A percentile compares a stretch with the other conserved stretches of the same genome.
phyloP scores from a whole-genome alignment of 306 rosid genomes.

The Cicer yamashitae region DNA sequence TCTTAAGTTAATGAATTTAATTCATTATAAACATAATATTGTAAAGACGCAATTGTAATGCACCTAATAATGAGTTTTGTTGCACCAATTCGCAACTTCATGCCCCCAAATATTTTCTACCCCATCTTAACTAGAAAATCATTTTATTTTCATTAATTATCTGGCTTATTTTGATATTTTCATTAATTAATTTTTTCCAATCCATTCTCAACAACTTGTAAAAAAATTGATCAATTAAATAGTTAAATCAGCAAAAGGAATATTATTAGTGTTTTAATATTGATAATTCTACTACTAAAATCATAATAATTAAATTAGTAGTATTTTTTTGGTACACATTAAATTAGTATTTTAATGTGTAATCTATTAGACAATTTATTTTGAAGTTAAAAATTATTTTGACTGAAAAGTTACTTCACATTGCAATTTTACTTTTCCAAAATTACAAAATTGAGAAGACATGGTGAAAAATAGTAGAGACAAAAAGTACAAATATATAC shows the following conservation, averaged over 20 bases:
- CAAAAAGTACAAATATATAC: neutral
- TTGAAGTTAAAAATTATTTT: neutral
- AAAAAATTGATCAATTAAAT: neutral
- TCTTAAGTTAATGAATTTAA: conserved; percentile 5
- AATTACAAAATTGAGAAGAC: neutral
- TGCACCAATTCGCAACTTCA: conserved; percentile 44
- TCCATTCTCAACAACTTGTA: conserved; percentile 1
- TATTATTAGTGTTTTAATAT: neutral
- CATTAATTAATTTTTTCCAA: conserved; percentile 11
- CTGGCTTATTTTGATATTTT: neutral
- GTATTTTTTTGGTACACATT: too few species aligned
- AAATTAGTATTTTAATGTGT: neutral
- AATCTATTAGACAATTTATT: neutral
- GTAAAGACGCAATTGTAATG: neutral
- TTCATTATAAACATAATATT: neutral
- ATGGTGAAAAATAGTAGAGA: neutral
- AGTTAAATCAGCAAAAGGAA: neutral
- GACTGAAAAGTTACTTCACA: neutral
- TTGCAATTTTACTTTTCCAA: neutral
- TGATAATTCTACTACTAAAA: too few species aligned
- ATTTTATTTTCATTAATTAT: neutral
- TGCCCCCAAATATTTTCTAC: conserved; percentile 11
- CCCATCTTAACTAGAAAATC: neutral
- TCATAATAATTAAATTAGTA: too few species aligned
- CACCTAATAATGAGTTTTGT: conserved; percentile 32